These are phyloP conservation scores for Chlamydomonas sphaeroides DNA, from an alignment of 139 green algal species.

Conservation along the genomic window DNA sequence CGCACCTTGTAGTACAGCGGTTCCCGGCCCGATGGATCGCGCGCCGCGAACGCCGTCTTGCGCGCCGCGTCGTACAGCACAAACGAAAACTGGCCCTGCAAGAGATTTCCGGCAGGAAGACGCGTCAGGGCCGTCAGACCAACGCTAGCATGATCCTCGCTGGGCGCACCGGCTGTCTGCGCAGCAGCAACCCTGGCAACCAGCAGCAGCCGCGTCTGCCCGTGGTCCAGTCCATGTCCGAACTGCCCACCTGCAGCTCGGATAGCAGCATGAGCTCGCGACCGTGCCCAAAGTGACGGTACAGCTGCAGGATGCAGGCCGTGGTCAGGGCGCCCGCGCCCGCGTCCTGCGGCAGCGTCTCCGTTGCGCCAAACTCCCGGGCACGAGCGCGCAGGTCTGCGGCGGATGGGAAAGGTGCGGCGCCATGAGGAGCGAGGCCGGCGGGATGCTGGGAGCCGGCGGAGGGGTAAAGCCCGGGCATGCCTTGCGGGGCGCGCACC, in stretches of 20 bases:
- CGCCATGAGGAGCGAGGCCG: no score
- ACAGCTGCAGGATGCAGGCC: conserved; percentile 57
- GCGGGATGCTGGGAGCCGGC: no score
- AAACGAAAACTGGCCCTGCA: conserved; percentile 82
- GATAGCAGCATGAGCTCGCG: conserved; percentile 75
- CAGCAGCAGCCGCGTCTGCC: no score
- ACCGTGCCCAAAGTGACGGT: conserved; percentile 49
- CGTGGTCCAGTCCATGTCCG: no score
- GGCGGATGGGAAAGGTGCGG: neutral
- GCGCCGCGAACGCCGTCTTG: conserved; percentile 74
- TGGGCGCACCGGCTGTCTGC: no score
- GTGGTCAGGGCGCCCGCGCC: conserved; percentile 52
- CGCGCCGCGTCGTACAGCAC: conserved; percentile 70
- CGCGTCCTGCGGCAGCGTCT: neutral
- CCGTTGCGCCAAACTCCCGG: neutral
- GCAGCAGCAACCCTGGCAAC: no score
- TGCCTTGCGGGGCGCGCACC: neutral
- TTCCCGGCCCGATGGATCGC: conserved; percentile 61
- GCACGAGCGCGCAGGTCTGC: no score
- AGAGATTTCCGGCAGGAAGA: no score
- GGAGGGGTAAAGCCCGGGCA: no score
- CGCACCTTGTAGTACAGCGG: conserved; percentile 64
- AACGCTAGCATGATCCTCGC: no score
- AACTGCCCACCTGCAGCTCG: conserved; percentile 74
- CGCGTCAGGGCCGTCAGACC: no score